Evolutionary conservation across 176 grass and related monocot species (phyloP).

Genomic region (Poa pratensis): DNA sequence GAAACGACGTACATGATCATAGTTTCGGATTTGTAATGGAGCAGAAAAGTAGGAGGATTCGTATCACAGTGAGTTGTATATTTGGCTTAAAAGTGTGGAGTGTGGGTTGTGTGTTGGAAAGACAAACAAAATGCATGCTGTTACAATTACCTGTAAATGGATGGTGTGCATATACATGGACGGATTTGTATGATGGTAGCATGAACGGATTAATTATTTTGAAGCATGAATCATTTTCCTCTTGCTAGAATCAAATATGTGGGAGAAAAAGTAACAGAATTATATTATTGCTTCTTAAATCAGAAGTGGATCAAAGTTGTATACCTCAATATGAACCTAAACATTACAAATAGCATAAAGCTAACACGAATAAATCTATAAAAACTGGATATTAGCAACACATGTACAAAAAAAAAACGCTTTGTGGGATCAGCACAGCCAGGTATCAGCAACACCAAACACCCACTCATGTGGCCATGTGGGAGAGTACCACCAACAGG

Average conservation of each 20-base stretch:
- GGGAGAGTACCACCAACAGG: neutral
- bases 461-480: neutral
- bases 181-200: neutral
- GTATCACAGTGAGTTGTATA: neutral
- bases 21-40: neutral
- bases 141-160: constrained; percentile 11
- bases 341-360: constrained; percentile 19
- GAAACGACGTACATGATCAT: neutral
- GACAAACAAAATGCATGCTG: neutral
- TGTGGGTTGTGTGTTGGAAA: neutral
- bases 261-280: neutral
- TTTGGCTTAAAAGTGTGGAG: neutral
- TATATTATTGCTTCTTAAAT: neutral
- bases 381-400: neutral
- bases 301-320: neutral
- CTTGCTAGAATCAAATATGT: neutral
- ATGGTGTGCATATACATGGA: constrained; percentile 9
- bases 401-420: neutral
- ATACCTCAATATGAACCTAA: constrained; percentile 8
- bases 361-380: neutral
- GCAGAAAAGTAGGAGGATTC: constrained; percentile 7
- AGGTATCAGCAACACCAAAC: neutral
- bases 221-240: neutral
- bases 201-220: constrained; percentile 9
- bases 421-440: neutral